Conservation (phyloP, 495 filamentous ascomycete species). For the Bryoglossum gracile region DNA sequence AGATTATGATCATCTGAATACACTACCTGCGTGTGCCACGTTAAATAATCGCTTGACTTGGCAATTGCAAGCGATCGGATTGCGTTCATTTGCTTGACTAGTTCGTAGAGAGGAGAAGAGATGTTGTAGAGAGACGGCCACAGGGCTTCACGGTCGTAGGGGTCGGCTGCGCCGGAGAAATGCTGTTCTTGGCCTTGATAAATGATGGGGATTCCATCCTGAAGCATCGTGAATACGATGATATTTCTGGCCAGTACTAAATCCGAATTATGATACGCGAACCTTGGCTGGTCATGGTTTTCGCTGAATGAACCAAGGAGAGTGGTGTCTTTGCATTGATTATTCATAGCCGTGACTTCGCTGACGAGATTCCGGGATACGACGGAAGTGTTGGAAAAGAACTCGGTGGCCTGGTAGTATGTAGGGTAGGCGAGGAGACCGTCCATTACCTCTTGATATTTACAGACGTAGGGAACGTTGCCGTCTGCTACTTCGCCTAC, state of each 20-base stretch:
- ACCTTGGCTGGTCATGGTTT: conserved; percentile 10
- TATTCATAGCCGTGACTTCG: conserved; percentile 47
- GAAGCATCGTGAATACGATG: conserved; percentile 61
- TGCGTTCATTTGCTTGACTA: conserved; percentile 47
- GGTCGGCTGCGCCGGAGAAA: conserved; percentile 48
- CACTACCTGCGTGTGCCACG: conserved; percentile 45
- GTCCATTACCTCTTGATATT: conserved; percentile 55
- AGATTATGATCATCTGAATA: conserved; percentile 48
- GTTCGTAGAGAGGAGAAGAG: conserved; percentile 48
- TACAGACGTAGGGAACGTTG: conserved; percentile 48
- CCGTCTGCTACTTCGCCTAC: conserved; percentile 59
- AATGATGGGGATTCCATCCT: conserved; percentile 36
- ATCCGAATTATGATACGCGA: conserved; percentile 2
- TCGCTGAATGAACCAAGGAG: conserved; percentile 10
- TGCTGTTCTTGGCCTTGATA: conserved; percentile 69
- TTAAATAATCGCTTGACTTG: conserved; percentile 37
- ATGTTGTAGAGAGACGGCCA: conserved; percentile 60
- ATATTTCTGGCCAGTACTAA: conserved; percentile 51
- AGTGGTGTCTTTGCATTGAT: conserved; percentile 5
- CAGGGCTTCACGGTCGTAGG: conserved; percentile 63
- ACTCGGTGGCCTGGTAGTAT: conserved; percentile 52
- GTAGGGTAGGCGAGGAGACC: conserved; percentile 63
- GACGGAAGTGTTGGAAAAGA: conserved; percentile 50
- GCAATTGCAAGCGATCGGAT: conserved; percentile 47
- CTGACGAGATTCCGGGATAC: conserved; percentile 49